Conservation (phyloP, 1,139 yeast species). For the Yamadazyma friedrichii region DNA sequence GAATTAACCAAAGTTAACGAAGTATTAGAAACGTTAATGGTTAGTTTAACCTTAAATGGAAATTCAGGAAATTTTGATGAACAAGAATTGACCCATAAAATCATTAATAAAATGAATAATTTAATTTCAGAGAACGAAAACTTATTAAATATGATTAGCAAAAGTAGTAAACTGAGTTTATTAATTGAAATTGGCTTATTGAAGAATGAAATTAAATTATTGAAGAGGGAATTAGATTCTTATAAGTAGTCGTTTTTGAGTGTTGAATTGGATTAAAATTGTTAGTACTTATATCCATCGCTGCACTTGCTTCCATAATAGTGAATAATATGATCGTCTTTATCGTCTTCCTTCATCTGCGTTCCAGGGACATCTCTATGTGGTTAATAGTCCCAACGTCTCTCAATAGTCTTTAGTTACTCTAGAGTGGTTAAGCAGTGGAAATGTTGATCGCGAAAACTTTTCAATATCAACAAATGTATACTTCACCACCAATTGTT, state of each 20-base stretch:
- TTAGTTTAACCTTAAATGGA: slow-evolving; percentile 24
- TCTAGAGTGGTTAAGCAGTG: too few species aligned
- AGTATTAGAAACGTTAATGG: slow-evolving; percentile 62
- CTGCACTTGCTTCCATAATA: too few species aligned
- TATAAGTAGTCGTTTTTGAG: too few species aligned
- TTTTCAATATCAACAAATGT: slow-evolving; percentile 15
- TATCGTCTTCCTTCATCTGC: background rate
- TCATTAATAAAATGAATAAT: slow-evolving; percentile 59
- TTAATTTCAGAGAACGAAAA: slow-evolving; percentile 71
- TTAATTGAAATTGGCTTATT: slow-evolving; percentile 67
- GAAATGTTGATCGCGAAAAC: background rate
- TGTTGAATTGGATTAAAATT: too few species aligned
- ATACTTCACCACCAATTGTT: slow-evolving; percentile 56
- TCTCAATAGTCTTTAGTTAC: too few species aligned
- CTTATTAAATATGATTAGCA: slow-evolving; percentile 67
- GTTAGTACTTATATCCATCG: too few species aligned
- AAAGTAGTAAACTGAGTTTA: slow-evolving; percentile 69
- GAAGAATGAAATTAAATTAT: slow-evolving; percentile 23
- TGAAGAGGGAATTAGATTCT: slow-evolving; percentile 12
- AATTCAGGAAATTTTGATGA: slow-evolving; percentile 48
- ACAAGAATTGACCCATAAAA: slow-evolving; percentile 74
- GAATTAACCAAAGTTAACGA: slow-evolving; percentile 61
- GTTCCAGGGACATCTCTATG: too few species aligned
- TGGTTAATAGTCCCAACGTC: too few species aligned
- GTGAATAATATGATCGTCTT: too few species aligned